Conservation (phyloP, 2,329 filamentous ascomycete species). For the Pseudogymnoascus sp. region DNA sequence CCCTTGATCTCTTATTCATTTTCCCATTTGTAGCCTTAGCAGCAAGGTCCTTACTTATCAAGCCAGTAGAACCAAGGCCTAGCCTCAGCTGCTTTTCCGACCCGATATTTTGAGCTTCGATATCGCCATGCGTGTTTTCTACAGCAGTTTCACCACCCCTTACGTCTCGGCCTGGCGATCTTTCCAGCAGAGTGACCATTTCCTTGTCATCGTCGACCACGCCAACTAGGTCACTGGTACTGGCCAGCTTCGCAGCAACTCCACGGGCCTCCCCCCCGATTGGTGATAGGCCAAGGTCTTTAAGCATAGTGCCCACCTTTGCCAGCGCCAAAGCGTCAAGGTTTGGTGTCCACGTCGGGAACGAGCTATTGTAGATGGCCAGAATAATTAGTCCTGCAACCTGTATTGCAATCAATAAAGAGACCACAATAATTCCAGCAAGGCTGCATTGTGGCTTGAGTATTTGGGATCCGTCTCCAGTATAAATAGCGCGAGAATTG, state of each 20-base stretch:
- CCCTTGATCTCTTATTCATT: neutral
- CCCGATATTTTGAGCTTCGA: neutral
- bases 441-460: neutral
- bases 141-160: neutral
- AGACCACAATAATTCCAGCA: neutral
- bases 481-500: neutral
- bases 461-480: neutral
- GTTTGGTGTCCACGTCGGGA: neutral
- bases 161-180: neutral
- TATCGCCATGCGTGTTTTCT: neutral
- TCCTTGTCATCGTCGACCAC: neutral
- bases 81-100: neutral
- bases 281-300: neutral
- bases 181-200: neutral
- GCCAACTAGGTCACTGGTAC: neutral
- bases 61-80: neutral
- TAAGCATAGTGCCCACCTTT: neutral
- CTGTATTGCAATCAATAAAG: neutral
- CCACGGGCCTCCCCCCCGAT: neutral
- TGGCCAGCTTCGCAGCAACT: neutral
- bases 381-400: neutral
- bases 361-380: neutral
- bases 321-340: neutral
- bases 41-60: neutral
- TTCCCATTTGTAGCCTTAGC: neutral